Conservation (phyloP, 192 early-diverging fungal species). For the Cetraspora pellucida region DNA sequence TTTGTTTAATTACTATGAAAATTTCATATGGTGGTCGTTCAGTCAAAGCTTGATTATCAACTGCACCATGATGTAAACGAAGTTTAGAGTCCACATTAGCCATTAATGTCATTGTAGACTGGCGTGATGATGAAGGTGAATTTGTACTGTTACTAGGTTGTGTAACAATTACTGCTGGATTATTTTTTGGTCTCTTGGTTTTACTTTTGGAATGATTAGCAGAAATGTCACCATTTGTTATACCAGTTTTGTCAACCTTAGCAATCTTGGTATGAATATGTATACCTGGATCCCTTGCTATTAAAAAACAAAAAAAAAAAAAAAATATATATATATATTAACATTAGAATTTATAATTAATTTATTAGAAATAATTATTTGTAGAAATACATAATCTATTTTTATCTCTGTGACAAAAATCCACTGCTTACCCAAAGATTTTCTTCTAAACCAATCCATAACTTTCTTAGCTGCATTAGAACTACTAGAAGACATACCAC, state of each 20-base stretch:
- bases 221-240: neutral
- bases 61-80: conserved; percentile 72
- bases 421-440: conserved; percentile 48
- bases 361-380: no score
- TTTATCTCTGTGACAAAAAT: neutral
- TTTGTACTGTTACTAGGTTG: conserved; percentile 23
- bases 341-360: neutral
- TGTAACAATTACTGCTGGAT: conserved; percentile 8
- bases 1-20: conserved; percentile 66
- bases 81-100: conserved; percentile 57
- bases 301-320: conserved; percentile 9
- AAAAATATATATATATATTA: neutral
- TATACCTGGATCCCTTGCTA: conserved; percentile 16
- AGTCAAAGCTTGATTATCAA: conserved; percentile 70
- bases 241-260: no score
- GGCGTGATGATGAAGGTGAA: conserved; percentile 28
- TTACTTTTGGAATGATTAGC: neutral
- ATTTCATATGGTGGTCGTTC: conserved; percentile 66
- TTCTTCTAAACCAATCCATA: conserved; percentile 77
- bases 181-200: conserved; percentile 11
- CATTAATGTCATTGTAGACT: conserved; percentile 18
- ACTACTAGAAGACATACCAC: conserved; percentile 25
- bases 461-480: conserved; percentile 64
- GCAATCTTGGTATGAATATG: neutral
- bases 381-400: no score